phyloP scores from a whole-genome alignment of 139 green algal genomes.

The Coelastrella sp. region DNA sequence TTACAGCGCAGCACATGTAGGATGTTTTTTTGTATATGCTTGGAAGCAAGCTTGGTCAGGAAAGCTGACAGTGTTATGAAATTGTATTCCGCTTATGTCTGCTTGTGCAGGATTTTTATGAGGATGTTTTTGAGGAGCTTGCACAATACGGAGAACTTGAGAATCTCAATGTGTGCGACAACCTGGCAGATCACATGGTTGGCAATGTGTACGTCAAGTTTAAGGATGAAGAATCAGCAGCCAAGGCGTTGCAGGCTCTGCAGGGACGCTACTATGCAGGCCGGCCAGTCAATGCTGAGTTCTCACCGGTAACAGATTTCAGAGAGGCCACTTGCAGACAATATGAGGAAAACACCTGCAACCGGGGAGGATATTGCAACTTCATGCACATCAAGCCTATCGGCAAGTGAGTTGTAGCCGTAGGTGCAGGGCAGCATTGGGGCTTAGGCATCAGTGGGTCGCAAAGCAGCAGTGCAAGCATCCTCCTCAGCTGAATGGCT shows the following conservation, averaged over 20 bases:
- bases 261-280: slow-evolving; percentile 89
- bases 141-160: slow-evolving; percentile 94
- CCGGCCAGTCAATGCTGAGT: slow-evolving; percentile 93
- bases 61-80: background rate
- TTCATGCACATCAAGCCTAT: slow-evolving; percentile 99
- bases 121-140: slow-evolving; percentile 99
- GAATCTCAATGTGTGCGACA: slow-evolving; percentile 98
- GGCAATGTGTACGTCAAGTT: slow-evolving; percentile 98
- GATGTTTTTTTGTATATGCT: too few species aligned
- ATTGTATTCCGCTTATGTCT: background rate
- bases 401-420: slow-evolving; percentile 59
- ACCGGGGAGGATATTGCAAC: slow-evolving; percentile 98
- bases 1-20: too few species aligned
- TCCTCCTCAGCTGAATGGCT: too few species aligned
- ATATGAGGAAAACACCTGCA: slow-evolving; percentile 99
- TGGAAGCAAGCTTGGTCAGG: too few species aligned
- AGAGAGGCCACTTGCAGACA: slow-evolving; percentile 95
- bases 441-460: too few species aligned
- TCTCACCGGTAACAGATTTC: slow-evolving; percentile 99
- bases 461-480: background rate
- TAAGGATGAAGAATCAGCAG: slow-evolving; percentile 88
- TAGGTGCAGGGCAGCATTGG: too few species aligned
- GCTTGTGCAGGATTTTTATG: slow-evolving; percentile 93
- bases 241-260: slow-evolving; percentile 73
- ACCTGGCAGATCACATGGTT: slow-evolving; percentile 98